Base-by-base conservation (phyloP, 225 moss, liverwort and hornwort species). In the Thuidium tamariscinum region DNA sequence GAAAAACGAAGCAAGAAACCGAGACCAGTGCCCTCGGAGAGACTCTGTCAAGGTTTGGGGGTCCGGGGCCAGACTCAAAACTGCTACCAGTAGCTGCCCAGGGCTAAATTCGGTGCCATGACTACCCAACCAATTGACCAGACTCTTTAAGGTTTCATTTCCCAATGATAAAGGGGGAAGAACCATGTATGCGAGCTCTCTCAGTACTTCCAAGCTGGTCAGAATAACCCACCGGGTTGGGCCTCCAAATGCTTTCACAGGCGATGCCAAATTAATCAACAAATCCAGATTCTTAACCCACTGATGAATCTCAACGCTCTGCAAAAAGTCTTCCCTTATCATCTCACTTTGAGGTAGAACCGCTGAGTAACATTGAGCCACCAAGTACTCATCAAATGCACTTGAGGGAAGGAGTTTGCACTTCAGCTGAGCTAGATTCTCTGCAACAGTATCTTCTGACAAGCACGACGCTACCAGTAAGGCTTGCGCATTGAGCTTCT, bases 401-500 rank as follows among this genome's bases (percentile, higher is more conserved):
- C 27, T 74, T n/a, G 88, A 82, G 32, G 87, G 81, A 48, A 82
- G 48, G 62, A 74, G 23, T 63, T 73, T 86, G 63, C 56, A 39
- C 66, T 71, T 92, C 57, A 90, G 76, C 68, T 83, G 74, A 37
- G 56, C 82, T 55, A 91, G 65, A 68, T 92, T 88, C 51, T 88
- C 85, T 81, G 80, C 83, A 71, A 94, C 84, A 34, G 41, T 46
- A 26, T 32, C 27, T 69, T 88, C 85, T 16, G 90, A 76, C 65
- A 92, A 74, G 75, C 94, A 92, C 41, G 91, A 89, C 46, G 85
- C 88, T 39, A 90, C 92, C 63, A 94, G 83, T 11, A 91, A 54
- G 29, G 94, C 85, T 74, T 94, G 94, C 62, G 92, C 88, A 59
- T 83, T 82, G 14, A 94, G 87, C 89, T 94, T 92, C 73, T 91